A percentile compares a stretch with the other conserved stretches of the same genome.
These are phyloP conservation scores for Populus ilicifolia DNA, from an alignment of 345 rosid genomes.

Conservation along the genomic window DNA sequence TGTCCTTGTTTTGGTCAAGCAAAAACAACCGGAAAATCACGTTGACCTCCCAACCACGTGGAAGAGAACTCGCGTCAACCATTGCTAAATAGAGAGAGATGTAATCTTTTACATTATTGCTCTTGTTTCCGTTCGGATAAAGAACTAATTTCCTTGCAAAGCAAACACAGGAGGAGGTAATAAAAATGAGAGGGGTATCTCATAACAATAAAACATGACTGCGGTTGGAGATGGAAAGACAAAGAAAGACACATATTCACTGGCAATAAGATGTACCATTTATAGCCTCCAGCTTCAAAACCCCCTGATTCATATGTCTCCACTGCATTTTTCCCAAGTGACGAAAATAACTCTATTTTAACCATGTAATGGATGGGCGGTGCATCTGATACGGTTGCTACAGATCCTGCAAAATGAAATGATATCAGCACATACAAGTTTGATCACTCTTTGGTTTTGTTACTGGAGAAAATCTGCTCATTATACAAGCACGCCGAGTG, in stretches of 20 bases:
- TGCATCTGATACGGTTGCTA: slow-evolving; percentile 39
- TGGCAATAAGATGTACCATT: slow-evolving; percentile 40
- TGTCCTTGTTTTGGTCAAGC: slow-evolving; percentile 40
- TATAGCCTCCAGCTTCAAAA: slow-evolving; percentile 70
- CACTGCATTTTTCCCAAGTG: slow-evolving; percentile 34
- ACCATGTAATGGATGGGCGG: slow-evolving; percentile 50
- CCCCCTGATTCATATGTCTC: slow-evolving; percentile 56
- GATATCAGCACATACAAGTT: background rate
- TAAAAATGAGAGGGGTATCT: background rate
- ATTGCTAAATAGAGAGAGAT: slow-evolving; percentile 53
- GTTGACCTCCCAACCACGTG: slow-evolving; percentile 47
- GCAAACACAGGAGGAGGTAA: background rate
- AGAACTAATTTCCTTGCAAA: slow-evolving; percentile 52
- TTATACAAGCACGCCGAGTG: too few relatives aligned
- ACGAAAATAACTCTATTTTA: slow-evolving; percentile 48
- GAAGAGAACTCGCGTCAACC: slow-evolving; percentile 38
- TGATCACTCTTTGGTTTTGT: too few relatives aligned
- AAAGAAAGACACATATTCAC: background rate
- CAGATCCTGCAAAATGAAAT: slow-evolving; percentile 27
- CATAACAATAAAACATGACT: background rate
- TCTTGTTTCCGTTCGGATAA: slow-evolving; percentile 60
- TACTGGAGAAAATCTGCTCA: too few relatives aligned
- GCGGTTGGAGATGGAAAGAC: background rate
- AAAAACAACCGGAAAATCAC: slow-evolving; percentile 45
- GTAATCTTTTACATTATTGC: slow-evolving; percentile 47